A percentile compares a stretch with the other conserved stretches of the same genome.
phyloP scores from a whole-genome alignment of 2,329 filamentous ascomycete genomes.

The Catunica adiposa region DNA sequence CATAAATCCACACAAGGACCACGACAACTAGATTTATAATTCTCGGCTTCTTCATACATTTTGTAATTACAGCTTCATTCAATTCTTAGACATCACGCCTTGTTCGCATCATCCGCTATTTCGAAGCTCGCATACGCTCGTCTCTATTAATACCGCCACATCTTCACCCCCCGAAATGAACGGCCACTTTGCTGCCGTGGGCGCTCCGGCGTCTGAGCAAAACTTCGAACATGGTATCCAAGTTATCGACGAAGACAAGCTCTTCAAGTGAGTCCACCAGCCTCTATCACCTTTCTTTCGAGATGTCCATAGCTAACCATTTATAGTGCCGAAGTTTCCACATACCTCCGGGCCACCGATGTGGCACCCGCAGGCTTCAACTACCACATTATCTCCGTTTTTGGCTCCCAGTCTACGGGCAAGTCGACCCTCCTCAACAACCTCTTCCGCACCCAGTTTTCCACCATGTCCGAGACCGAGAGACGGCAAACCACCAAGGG shows the following conservation, averaged over 20 bases:
- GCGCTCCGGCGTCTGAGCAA: constrained; percentile 44
- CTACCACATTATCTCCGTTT: constrained; percentile 97
- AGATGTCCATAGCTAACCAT: constrained; percentile 14
- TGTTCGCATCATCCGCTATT: no score
- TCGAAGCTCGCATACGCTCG: no score
- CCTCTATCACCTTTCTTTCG: neutral
- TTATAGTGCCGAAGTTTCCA: constrained; percentile 54
- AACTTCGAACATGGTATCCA: constrained; percentile 88
- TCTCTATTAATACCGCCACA: no score
- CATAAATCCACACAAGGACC: no score
- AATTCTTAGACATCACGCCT: no score
- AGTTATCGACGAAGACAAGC: constrained; percentile 74
- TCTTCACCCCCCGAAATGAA: constrained; percentile 38
- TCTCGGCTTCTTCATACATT: no score
- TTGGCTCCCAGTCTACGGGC: constrained; percentile 94
- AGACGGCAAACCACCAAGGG: constrained; percentile 95
- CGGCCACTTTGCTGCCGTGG: constrained; percentile 62
- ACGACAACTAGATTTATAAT: no score
- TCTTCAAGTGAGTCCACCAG: constrained; percentile 63
- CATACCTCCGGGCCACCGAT: constrained; percentile 65
- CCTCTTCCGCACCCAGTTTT: constrained; percentile 89
- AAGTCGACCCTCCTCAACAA: constrained; percentile 95
- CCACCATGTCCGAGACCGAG: constrained; percentile 92
- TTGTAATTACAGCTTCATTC: no score
- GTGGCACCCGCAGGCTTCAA: constrained; percentile 88